phyloP scores from a whole-genome alignment of 495 filamentous ascomycete species.

The Zalerion maritima region DNA sequence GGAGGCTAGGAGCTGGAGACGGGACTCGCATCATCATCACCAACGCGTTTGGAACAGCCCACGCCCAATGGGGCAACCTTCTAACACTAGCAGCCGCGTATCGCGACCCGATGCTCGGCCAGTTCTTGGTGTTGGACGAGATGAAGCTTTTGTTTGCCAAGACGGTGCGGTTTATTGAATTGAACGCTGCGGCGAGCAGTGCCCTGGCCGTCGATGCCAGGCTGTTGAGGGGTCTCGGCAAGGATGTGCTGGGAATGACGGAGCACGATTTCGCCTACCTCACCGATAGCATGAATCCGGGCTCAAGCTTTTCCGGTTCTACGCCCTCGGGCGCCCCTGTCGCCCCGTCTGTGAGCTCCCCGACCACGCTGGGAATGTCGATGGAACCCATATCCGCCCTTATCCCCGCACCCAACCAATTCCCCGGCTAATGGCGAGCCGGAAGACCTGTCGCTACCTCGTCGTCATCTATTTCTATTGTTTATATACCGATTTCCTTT shows the following conservation, averaged over 20 bases:
- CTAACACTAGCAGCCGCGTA: constrained; percentile 73
- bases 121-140: constrained; percentile 32
- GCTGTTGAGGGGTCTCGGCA: constrained; percentile 48
- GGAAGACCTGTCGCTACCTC: no score
- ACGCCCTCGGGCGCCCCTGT: constrained; percentile 17
- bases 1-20: constrained; percentile 48
- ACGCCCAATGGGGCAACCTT: constrained; percentile 97
- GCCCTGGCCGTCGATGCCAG: constrained; percentile 50
- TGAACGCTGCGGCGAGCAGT: constrained; percentile 47
- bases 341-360: no score
- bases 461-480: no score
- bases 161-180: constrained; percentile 56
- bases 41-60: constrained; percentile 88
- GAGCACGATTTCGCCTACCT: constrained; percentile 13
- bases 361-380: no score
- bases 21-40: constrained; percentile 65
- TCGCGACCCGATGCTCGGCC: constrained; percentile 37
- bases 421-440: no score
- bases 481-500: no score
- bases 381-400: no score
- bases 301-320: constrained; percentile 32
- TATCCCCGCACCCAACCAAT: no score
- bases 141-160: constrained; percentile 40
- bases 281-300: constrained; percentile 7
- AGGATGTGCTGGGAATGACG: constrained; percentile 30